Evolutionary conservation across 1,284 basidiomycete genomes (phyloP), one percentile per base, ranked within the genome.

Genomic region (Pseudozyma hubeiensis): DNA sequence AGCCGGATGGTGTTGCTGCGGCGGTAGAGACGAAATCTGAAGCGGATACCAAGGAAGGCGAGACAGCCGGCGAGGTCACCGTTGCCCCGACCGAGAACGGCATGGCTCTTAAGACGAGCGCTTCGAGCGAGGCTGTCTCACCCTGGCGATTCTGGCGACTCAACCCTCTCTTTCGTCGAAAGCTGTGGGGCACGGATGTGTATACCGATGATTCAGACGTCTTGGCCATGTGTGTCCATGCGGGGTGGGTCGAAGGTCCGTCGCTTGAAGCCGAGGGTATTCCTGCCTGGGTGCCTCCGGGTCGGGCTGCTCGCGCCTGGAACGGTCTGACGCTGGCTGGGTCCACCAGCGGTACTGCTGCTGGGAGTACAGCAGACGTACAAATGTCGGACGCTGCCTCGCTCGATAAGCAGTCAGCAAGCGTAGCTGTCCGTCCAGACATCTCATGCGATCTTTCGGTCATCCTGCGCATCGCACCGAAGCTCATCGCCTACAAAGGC

Each of bases 161-260:
- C 33, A 70, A 64, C 8, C 68, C 75, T 19, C 64, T 84, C 2
- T 54, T 71, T 17, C 67, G 70, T 17, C 79, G 87, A 37, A 82
- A 85, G 43, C 78, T 88, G 34, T 88, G 88, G 88, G 88, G 88
- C 7, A 88, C 87, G 4, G 88, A 88, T 56, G 87, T 88, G 40
- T 89, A 88, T 75, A 88, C 88, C n/a, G 88, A 89, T 78, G 88
- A 89, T 76, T 88, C 88, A 30, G 87, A 88, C 74, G 82, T 88
- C 6, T 82, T 88, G 1, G 85, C 86, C 14, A 85, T 88, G 51
- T 85, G 87, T 34, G 78, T 88, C 5, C 88, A 89, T 75, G 86
- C 86, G 0, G 88, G 88, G 11, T 88, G 87, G 87, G 75, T 78
- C 86, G 52, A 83, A 85, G 64, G 86, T 84, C 81, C 80, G 10